These are phyloP conservation scores for Trichosporon inkin DNA, from an alignment of 1,284 basidiomycete genomes.

Conservation along the genomic window DNA sequence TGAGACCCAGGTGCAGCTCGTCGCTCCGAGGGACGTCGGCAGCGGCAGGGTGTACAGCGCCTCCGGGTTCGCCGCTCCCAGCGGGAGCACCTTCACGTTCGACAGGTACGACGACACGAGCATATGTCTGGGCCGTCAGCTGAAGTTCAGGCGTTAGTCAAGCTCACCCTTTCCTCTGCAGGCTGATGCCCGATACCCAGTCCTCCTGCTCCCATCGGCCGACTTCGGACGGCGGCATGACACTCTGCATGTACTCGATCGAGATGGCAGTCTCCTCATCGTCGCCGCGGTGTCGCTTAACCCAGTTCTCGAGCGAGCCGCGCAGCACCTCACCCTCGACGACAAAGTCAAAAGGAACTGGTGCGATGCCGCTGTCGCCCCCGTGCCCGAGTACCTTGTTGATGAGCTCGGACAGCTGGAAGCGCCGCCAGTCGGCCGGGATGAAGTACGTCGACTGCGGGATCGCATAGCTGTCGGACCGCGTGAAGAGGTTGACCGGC, in stretches of 20 bases:
- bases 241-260: conserved; percentile 88
- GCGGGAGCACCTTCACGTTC: conserved; percentile 65
- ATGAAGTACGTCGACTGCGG: conserved; percentile 93
- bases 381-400: conserved; percentile 81
- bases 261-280: conserved; percentile 75
- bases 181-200: conserved; percentile 84
- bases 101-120: conserved; percentile 78
- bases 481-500: conserved; percentile 76
- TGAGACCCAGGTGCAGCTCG: conserved; percentile 64
- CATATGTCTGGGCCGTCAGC: conserved; percentile 57
- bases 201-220: conserved; percentile 82
- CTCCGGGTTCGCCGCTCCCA: conserved; percentile 22
- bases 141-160: not conserved
- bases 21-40: conserved; percentile 58
- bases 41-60: conserved; percentile 45
- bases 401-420: conserved; percentile 94
- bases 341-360: conserved; percentile 92
- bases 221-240: conserved; percentile 82
- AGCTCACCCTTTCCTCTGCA: conserved; percentile 63
- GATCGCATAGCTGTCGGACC: conserved; percentile 67
- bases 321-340: conserved; percentile 76
- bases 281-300: conserved; percentile 64
- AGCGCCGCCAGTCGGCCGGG: conserved; percentile 82
- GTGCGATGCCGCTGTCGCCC: conserved; percentile 49
- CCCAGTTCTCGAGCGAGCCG: conserved; percentile 71